These are phyloP conservation scores for Coemansia sp. DNA, from an alignment of 192 early-diverging fungal species.

Conservation along the genomic window DNA sequence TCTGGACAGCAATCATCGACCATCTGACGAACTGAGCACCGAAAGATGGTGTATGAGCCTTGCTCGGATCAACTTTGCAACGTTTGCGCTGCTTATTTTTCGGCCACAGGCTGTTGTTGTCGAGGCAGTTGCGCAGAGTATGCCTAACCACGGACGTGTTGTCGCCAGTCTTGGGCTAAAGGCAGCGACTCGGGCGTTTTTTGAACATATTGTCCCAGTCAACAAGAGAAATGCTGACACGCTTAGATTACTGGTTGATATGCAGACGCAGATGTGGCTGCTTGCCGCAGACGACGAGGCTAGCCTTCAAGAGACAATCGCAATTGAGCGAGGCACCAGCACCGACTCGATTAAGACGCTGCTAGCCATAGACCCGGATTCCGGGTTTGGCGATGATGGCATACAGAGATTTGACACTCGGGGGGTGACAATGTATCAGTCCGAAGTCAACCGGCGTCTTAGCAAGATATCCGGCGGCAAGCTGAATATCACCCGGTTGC, in stretches of 20 bases:
- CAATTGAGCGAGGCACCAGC: slow-evolving; percentile 17
- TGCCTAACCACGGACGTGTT: slow-evolving; percentile 36
- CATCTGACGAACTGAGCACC: slow-evolving; percentile 16
- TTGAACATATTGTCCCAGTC: slow-evolving; percentile 31
- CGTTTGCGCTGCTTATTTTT: slow-evolving; percentile 36
- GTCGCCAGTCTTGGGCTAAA: slow-evolving; percentile 34
- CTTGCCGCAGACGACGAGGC: slow-evolving; percentile 33
- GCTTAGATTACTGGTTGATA: slow-evolving; percentile 36
- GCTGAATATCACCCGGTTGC: slow-evolving; percentile 28
- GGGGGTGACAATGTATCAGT: slow-evolving; percentile 20
- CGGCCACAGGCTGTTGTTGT: slow-evolving; percentile 23
- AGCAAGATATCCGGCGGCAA: slow-evolving; percentile 40
- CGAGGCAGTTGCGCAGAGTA: slow-evolving; percentile 12
- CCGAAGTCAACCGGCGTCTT: slow-evolving; percentile 29
- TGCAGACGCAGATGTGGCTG: slow-evolving; percentile 50
- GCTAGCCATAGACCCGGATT: slow-evolving; percentile 9
- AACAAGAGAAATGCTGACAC: slow-evolving; percentile 22
- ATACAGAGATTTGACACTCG: not conserved
- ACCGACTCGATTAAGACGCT: slow-evolving; percentile 17
- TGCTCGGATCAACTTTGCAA: slow-evolving; percentile 43
- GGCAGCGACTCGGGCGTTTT: slow-evolving; percentile 21
- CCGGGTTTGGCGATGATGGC: not conserved
- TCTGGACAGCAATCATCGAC: slow-evolving; percentile 21
- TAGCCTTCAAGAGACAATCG: slow-evolving; percentile 34
- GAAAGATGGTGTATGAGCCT: slow-evolving; percentile 33